Conservation (phyloP, 257 asterid genomes). For the Mentha longifolia region DNA sequence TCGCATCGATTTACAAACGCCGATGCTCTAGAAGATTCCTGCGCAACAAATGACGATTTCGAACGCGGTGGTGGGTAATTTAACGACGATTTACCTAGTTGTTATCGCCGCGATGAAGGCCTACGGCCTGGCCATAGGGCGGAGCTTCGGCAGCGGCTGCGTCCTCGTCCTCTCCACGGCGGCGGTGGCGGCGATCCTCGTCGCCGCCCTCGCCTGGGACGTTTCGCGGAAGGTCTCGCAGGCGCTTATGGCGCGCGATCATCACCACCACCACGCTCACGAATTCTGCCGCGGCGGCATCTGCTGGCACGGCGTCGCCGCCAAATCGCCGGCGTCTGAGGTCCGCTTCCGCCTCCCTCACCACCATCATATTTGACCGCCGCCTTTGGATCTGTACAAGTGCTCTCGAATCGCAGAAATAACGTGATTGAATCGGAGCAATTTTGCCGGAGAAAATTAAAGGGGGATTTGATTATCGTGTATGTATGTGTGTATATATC, state of each 20-base stretch:
- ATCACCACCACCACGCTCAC: conserved; percentile 56
- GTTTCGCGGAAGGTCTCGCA: conserved; percentile 78
- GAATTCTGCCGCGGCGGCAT: conserved; percentile 93
- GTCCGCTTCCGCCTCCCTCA: conserved; percentile 87
- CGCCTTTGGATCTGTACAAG: too few species aligned
- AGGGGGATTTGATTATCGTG: neutral
- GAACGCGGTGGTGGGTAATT: conserved; percentile 76
- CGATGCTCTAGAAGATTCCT: conserved; percentile 30
- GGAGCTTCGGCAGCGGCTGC: conserved; percentile 67
- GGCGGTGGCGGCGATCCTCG: conserved; percentile 57
- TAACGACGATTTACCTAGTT: conserved; percentile 63
- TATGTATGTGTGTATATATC: neutral
- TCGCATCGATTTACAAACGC: neutral
- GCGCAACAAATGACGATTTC: conserved; percentile 68
- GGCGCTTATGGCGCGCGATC: conserved; percentile 53
- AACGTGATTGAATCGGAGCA: neutral
- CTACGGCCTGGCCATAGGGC: conserved; percentile 70
- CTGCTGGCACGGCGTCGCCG: conserved; percentile 98
- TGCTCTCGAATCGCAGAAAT: neutral
- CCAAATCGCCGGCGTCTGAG: conserved; percentile 86
- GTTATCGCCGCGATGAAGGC: conserved; percentile 75
- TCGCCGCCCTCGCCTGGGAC: conserved; percentile 73
- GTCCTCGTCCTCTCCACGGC: conserved; percentile 74
- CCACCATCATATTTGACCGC: conserved; percentile 36
- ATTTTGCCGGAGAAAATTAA: neutral